Evolutionary conservation across 2,329 filamentous ascomycete genomes (phyloP), one percentile per base, ranked within the genome.

Genomic region (Dactylellina sp.): DNA sequence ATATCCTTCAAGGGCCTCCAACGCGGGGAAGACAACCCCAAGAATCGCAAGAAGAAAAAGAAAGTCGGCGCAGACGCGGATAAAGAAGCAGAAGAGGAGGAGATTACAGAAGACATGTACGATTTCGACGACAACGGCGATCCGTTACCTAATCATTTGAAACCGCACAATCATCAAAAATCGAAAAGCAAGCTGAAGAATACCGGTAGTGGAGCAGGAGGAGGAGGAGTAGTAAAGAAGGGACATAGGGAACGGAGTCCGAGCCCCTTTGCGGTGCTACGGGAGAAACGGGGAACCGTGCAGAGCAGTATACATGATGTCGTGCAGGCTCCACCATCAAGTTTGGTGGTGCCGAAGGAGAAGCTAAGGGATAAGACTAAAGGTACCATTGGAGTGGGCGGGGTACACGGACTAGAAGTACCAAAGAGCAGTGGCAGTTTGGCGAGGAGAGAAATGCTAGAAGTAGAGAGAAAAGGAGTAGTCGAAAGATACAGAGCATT

Each of bases 401-500:
- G 90, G 0, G 85, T 89, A n/a, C n/a, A n/a, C 71, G 88, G 91
- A 22, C 87, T 84, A 1, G 87, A 90, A 80, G 86, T 93, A 46
- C 91, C 91, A 7, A 88, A 87, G 77, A 82, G 85, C 1, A 88
- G 87, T 39, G 91, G 90, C 12, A 91, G 89, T 83, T 82, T 93
- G 81, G 86, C 89, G 79, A 85, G 87, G 80, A 85, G 90, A 81
- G 90, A 92, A 79, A 90, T 92, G 81, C 79, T 94, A 68, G 88
- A 89, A n/a, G 86, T 83, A 55, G 87, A 89, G 77, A 84, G 91
- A 76, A 85, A 85, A 79, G 87, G 86, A 62, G 88, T 93, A n/a
- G 88, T 94, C 65, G 89, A 91, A 76, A 85, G 87, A 46, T 94
- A 94, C 80, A 84, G 91, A 74, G 85, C 85, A 76, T 83, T 91